Conservation (phyloP, 1,139 yeast genomes). For the Pichia sp. region DNA sequence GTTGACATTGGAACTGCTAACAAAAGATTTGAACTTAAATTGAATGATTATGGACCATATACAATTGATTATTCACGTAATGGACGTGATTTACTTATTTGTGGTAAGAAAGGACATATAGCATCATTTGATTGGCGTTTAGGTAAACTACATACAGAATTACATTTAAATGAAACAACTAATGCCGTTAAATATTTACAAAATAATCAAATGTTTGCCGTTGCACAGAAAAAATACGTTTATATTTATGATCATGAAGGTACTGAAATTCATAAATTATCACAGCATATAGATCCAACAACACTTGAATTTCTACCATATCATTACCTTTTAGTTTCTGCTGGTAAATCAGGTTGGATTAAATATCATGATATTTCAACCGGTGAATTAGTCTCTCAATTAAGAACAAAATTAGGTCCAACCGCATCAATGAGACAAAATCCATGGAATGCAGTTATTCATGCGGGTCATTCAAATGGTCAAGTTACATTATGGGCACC, state of each 20-base stretch:
- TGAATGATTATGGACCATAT: conserved; percentile 85
- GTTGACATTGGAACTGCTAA: conserved; percentile 74
- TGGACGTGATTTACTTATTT: conserved; percentile 78
- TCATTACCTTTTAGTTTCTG: conserved; percentile 80
- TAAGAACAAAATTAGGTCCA: conserved; percentile 84
- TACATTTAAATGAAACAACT: conserved; percentile 82
- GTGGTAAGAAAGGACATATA: conserved; percentile 90
- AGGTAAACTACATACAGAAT: conserved; percentile 74
- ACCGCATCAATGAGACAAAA: conserved; percentile 83
- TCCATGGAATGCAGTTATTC: conserved; percentile 93
- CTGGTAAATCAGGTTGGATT: conserved; percentile 81
- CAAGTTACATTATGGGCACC: conserved; percentile 94
- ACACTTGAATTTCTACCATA: conserved; percentile 84
- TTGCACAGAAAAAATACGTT: conserved; percentile 92
- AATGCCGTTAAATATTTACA: conserved; percentile 86
- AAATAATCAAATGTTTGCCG: conserved; percentile 91
- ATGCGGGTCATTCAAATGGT: conserved; percentile 91
- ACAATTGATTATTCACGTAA: conserved; percentile 73
- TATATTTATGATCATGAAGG: conserved; percentile 91
- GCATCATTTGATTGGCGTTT: conserved; percentile 96
- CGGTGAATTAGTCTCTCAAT: conserved; percentile 77
- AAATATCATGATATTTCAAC: conserved; percentile 95
- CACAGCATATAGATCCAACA: conserved; percentile 83
- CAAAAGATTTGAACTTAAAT: conserved; percentile 67
- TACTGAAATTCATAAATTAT: conserved; percentile 82